phyloP scores from a whole-genome alignment of 2,329 filamentous ascomycete species.

The Pochonia chlamydosporia region DNA sequence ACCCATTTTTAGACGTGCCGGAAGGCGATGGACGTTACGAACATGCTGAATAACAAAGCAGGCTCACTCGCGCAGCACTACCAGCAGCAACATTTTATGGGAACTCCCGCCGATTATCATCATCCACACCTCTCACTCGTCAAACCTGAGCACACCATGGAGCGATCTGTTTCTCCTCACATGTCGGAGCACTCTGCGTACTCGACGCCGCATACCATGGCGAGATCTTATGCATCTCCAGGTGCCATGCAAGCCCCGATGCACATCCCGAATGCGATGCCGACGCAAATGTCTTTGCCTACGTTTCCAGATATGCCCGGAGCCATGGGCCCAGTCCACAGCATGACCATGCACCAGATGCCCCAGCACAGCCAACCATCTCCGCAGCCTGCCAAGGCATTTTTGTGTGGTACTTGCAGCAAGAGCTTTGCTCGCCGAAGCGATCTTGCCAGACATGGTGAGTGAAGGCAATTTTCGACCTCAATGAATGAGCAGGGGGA shows the following conservation, averaged over 20 bases:
- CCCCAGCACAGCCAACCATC: conserved; percentile 25
- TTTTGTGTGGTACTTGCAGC: conserved; percentile 81
- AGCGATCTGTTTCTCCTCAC: conserved; percentile 52
- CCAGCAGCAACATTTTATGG: conserved; percentile 20
- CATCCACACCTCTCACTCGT: conserved; percentile 25
- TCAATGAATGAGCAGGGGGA: background rate
- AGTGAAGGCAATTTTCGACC: conserved; percentile 27
- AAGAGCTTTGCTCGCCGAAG: conserved; percentile 92
- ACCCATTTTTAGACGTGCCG: conserved; percentile 38
- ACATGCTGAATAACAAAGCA: conserved; percentile 46
- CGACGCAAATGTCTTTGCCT: conserved; percentile 34
- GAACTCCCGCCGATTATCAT: conserved; percentile 24
- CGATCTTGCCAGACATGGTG: conserved; percentile 92
- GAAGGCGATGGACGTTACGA: conserved; percentile 48
- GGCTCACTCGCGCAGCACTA: conserved; percentile 24
- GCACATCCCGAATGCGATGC: conserved; percentile 38
- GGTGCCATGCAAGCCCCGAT: conserved; percentile 45
- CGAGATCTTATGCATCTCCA: conserved; percentile 48
- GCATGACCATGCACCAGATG: conserved; percentile 34
- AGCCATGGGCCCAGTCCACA: conserved; percentile 28
- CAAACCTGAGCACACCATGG: conserved; percentile 36
- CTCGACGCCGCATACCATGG: conserved; percentile 42
- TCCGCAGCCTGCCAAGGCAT: conserved; percentile 56
- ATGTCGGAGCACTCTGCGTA: conserved; percentile 55
- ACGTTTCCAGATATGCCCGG: conserved; percentile 30